These are phyloP conservation scores for Termitomyces sp. DNA, from an alignment of 768 basidiomycete species.

Conservation along the genomic window DNA sequence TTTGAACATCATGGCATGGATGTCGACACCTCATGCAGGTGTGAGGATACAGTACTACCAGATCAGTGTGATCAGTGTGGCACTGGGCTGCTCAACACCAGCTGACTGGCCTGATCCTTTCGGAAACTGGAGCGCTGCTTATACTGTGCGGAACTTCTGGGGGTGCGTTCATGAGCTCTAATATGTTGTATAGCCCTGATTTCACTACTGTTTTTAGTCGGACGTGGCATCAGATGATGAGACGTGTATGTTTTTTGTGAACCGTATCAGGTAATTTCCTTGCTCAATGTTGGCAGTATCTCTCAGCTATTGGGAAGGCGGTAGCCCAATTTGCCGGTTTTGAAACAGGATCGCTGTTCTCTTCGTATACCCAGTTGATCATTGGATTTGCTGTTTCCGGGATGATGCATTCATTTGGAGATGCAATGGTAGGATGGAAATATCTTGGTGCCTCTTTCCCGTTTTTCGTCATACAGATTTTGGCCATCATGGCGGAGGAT, in stretches of 20 bases:
- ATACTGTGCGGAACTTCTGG: constrained; percentile 25
- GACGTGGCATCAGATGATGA: constrained; percentile 22
- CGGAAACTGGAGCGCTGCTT: constrained; percentile 20
- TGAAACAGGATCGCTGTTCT: constrained; percentile 12
- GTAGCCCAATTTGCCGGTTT: constrained; percentile 9
- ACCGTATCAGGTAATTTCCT: neutral
- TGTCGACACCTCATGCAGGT: neutral
- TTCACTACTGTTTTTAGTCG: constrained; percentile 9
- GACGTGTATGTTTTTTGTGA: constrained; percentile 13
- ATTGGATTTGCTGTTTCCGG: constrained; percentile 22
- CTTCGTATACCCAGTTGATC: constrained; percentile 19
- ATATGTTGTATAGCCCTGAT: neutral
- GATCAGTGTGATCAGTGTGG: neutral
- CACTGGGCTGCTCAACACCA: constrained; percentile 12
- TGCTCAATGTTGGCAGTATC: constrained; percentile 10
- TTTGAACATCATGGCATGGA: constrained; percentile 5
- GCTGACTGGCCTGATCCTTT: constrained; percentile 23
- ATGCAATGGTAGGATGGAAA: constrained; percentile 17
- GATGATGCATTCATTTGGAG: constrained; percentile 21
- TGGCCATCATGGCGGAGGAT: constrained; percentile 25
- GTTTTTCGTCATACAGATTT: constrained; percentile 24
- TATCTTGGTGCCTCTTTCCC: constrained; percentile 15
- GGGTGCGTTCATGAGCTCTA: constrained; percentile 16
- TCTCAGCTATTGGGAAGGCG: constrained; percentile 15
- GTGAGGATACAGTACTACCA: constrained; percentile 10